A percentile compares a stretch with the other conserved stretches of the same genome.
Conservation (phyloP, 192 early-diverging fungal species). For the Obelidium mucronatum region DNA sequence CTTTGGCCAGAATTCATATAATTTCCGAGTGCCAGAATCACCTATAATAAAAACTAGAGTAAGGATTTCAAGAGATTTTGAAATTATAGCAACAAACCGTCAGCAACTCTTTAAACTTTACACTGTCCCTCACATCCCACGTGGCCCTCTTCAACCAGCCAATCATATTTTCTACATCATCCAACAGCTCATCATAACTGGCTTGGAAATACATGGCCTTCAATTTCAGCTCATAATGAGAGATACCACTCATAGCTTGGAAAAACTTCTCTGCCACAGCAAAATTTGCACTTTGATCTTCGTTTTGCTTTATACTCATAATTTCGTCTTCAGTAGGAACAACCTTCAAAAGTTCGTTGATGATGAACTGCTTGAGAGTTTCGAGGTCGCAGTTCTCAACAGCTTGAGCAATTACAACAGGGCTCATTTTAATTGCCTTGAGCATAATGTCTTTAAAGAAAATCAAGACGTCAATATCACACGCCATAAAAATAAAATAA, state of each 20-base stretch:
- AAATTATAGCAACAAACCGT: constrained; percentile 40
- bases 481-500: constrained; percentile 3
- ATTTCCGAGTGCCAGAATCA: constrained; percentile 62
- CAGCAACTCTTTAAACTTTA: constrained; percentile 56
- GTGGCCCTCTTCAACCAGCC: constrained; percentile 44
- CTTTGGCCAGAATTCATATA: constrained; percentile 61
- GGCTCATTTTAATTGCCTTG: constrained; percentile 57
- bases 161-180: constrained; percentile 54
- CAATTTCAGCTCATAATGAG: constrained; percentile 52
- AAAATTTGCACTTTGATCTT: constrained; percentile 49
- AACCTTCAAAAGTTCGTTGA: constrained; percentile 55
- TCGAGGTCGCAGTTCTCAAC: constrained; percentile 44
- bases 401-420: constrained; percentile 44
- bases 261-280: constrained; percentile 57
- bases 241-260: constrained; percentile 51
- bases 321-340: constrained; percentile 60
- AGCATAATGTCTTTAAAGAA: constrained; percentile 49
- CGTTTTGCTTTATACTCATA: constrained; percentile 45
- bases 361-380: constrained; percentile 41
- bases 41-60: constrained; percentile 26
- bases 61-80: no score
- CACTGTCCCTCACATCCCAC: constrained; percentile 52
- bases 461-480: no score
- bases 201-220: constrained; percentile 56
- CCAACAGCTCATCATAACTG: constrained; percentile 48